Conservation (phyloP, 2,329 filamentous ascomycete species). For the Colletotrichum spinosum region DNA sequence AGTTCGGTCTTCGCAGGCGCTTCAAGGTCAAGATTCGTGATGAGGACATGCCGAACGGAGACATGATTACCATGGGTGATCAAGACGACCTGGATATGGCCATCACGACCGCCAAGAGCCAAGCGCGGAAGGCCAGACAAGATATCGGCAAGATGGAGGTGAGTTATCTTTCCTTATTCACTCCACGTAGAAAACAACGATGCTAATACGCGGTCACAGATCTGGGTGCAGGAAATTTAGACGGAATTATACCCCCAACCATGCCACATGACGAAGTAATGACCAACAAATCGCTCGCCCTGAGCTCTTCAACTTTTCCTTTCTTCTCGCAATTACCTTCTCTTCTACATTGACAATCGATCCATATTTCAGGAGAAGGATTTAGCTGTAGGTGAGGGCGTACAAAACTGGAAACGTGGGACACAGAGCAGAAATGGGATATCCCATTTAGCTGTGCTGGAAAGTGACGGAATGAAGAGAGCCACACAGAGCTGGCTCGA, state of each 20-base stretch:
- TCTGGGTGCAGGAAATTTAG: constrained; percentile 62
- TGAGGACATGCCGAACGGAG: constrained; percentile 79
- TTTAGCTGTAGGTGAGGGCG: constrained; percentile 34
- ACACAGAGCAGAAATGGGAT: neutral
- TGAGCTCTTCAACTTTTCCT: constrained; percentile 26
- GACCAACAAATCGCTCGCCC: constrained; percentile 44
- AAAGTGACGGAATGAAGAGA: constrained; percentile 15
- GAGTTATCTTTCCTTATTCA: constrained; percentile 51
- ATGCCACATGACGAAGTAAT: constrained; percentile 44
- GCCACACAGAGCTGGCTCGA: constrained; percentile 39
- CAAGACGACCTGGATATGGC: constrained; percentile 96
- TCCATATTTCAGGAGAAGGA: constrained; percentile 31
- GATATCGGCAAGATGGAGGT: constrained; percentile 98
- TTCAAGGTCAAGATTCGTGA: constrained; percentile 93
- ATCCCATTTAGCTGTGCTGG: neutral
- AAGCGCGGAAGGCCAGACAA: constrained; percentile 77
- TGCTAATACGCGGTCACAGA: constrained; percentile 49
- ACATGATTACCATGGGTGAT: constrained; percentile 98
- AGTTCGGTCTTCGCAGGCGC: constrained; percentile 81
- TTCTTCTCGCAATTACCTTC: constrained; percentile 24
- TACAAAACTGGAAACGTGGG: constrained; percentile 23
- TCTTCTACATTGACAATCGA: constrained; percentile 19
- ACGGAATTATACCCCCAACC: constrained; percentile 41
- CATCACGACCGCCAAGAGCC: constrained; percentile 74
- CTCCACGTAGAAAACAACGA: neutral